Evolutionary conservation across 805 yeast species (phyloP), one percentile per base, ranked within the genome.

Genomic region (Blastobotrys parvus): DNA sequence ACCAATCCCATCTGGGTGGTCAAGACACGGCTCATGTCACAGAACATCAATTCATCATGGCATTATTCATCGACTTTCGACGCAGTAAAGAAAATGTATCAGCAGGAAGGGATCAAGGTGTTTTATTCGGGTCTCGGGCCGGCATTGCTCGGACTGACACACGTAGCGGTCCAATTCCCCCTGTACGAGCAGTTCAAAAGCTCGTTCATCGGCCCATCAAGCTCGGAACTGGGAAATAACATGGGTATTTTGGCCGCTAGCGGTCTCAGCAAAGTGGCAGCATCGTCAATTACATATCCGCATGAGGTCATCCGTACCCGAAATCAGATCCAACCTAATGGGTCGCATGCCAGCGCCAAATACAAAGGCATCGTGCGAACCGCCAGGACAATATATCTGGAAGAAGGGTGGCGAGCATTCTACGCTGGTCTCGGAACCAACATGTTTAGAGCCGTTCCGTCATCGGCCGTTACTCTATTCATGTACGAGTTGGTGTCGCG

Each of bases 1-100:
- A 90, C 95, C 0, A 92, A 92, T 60, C 98, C 98, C 8, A 85
- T 90, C 11, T 92, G 98, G 98, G 97, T 92, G 36, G 89, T 92
- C 23, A 92, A 92, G 60, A 92, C 98, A 1, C 69, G 98, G 56
- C 66, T 92, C 41, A 92, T 92, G 97, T 69, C 89, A 2, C 70
- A 62, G 54, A 53, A 52, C 39, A 44, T 38, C 3, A 42, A 48
- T 45, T 53, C 68, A 4, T 42, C 61, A 15, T 63, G 65, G 62
- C 60, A 74, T 57, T 88, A 92, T 59, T 74, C 64, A 16, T 88
- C 94, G 13, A 85, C 97, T 0, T 42, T 80, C 32, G 90, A 90
- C 60, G 97, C 97, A 1, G 83, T 89, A 56, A 64, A 60, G 30
- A 80, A 76, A 48, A 92, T 92, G 83, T 82, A 79, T 58, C 60